A percentile compares a stretch with the other conserved stretches of the same genome.
Evolutionary conservation across 2,329 filamentous ascomycete genomes (phyloP).

Genomic region (Corinectria fuckeliana): DNA sequence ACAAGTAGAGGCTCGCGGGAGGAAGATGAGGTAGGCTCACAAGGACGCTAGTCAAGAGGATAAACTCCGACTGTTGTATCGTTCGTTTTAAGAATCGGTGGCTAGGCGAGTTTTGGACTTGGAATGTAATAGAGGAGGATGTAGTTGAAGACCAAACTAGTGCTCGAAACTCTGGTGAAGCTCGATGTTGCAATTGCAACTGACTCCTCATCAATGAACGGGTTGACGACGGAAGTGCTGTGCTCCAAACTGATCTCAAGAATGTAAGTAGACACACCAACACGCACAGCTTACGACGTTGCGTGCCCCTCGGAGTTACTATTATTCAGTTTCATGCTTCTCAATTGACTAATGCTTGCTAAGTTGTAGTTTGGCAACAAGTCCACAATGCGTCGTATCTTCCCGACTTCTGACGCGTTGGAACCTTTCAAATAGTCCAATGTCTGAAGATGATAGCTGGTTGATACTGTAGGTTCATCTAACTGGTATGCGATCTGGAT

Average conservation of each 20-base stretch:
- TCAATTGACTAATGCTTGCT: not conserved
- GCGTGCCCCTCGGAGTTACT: not conserved
- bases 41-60: slow-evolving; percentile 5
- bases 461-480: too few relatives aligned
- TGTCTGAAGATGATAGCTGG: too few relatives aligned
- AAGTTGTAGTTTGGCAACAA: not conserved
- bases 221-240: not conserved
- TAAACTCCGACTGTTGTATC: slow-evolving; percentile 6
- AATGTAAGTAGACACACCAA: not conserved
- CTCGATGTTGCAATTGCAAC: not conserved
- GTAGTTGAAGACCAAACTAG: not conserved
- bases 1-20: slow-evolving; percentile 7
- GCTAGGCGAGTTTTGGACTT: not conserved
- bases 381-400: not conserved
- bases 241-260: not conserved
- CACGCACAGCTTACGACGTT: not conserved
- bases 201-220: not conserved
- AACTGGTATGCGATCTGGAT: too few relatives aligned
- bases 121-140: not conserved
- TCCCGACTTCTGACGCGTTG: not conserved
- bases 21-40: slow-evolving; percentile 12
- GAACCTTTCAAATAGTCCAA: too few relatives aligned
- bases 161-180: not conserved
- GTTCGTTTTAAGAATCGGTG: not conserved
- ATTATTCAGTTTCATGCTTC: not conserved